phyloP scores from a whole-genome alignment of 345 rosid genomes.

The Clausena lansium region DNA sequence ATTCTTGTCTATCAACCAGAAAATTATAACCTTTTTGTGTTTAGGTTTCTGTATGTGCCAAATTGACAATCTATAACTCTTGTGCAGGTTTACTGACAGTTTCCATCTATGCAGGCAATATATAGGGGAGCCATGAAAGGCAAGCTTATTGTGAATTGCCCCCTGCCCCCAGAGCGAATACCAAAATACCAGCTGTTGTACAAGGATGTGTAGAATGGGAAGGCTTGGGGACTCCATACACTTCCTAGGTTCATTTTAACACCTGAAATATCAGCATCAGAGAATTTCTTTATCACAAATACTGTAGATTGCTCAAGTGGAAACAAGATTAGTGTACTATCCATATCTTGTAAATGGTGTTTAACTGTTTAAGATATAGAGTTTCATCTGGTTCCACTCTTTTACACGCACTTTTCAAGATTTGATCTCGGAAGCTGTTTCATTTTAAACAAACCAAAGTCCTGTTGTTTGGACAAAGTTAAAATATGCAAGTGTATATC shows the following conservation, averaged over 20 bases:
- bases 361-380: no score
- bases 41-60: neutral
- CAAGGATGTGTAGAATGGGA: constrained; percentile 47
- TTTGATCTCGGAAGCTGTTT: neutral
- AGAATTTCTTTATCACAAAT: neutral
- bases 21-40: neutral
- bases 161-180: constrained; percentile 74
- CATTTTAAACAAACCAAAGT: neutral
- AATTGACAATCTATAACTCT: neutral
- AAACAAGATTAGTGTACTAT: neutral
- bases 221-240: neutral
- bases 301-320: neutral
- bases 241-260: neutral
- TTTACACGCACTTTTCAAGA: neutral
- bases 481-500: no score
- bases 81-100: neutral
- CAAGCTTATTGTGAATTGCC: constrained; percentile 77
- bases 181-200: constrained; percentile 78
- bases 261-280: neutral
- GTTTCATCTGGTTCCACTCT: neutral
- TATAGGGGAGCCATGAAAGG: constrained; percentile 97
- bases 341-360: neutral
- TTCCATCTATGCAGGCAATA: constrained; percentile 52
- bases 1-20: neutral
- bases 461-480: neutral